These are phyloP conservation scores for Protomyces lactucae-debilis DNA, from an alignment of 1,139 yeast species.

Conservation along the genomic window DNA sequence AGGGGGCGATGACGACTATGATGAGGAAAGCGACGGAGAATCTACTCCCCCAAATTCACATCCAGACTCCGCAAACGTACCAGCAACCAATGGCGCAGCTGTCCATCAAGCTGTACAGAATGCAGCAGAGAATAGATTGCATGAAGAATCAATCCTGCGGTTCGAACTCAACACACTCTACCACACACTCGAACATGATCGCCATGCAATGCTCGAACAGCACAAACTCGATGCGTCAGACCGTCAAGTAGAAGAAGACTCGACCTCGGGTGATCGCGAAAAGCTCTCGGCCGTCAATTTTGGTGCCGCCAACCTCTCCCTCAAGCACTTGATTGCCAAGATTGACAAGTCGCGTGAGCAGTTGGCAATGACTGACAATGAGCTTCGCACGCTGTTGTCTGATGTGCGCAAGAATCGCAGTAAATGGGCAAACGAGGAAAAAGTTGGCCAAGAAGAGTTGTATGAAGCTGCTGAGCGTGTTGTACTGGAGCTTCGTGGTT, in stretches of 20 bases:
- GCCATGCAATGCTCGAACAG: slow-evolving; percentile 23
- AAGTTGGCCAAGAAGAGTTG: slow-evolving; percentile 93
- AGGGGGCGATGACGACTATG: slow-evolving; percentile 32
- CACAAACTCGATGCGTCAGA: slow-evolving; percentile 29
- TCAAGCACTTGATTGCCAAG: slow-evolving; percentile 67
- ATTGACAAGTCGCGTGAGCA: slow-evolving; percentile 76
- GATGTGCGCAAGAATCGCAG: slow-evolving; percentile 94
- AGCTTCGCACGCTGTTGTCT: slow-evolving; percentile 74
- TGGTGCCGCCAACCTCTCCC: slow-evolving; percentile 77
- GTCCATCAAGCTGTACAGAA: slow-evolving; percentile 28
- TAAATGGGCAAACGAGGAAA: slow-evolving; percentile 93
- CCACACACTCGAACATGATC: slow-evolving; percentile 23
- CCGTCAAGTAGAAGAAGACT: slow-evolving; percentile 32
- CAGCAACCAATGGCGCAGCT: slow-evolving; percentile 5
- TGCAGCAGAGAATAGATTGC: slow-evolving; percentile 25
- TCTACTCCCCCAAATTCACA: slow-evolving; percentile 29
- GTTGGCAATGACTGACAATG: slow-evolving; percentile 72
- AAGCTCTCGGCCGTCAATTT: slow-evolving; percentile 46
- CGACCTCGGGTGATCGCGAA: slow-evolving; percentile 31
- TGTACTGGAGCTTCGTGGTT: slow-evolving; percentile 78
- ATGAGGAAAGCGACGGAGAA: slow-evolving; percentile 36
- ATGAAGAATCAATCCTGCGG: slow-evolving; percentile 7
- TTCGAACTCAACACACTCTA: slow-evolving; percentile 18
- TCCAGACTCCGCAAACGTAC: neutral
- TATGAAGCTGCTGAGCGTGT: slow-evolving; percentile 97